A percentile compares a stretch with the other conserved stretches of the same genome.
Evolutionary conservation across 2,329 filamentous ascomycete species (phyloP).

Genomic region (Thermomyces lanuginosus): DNA sequence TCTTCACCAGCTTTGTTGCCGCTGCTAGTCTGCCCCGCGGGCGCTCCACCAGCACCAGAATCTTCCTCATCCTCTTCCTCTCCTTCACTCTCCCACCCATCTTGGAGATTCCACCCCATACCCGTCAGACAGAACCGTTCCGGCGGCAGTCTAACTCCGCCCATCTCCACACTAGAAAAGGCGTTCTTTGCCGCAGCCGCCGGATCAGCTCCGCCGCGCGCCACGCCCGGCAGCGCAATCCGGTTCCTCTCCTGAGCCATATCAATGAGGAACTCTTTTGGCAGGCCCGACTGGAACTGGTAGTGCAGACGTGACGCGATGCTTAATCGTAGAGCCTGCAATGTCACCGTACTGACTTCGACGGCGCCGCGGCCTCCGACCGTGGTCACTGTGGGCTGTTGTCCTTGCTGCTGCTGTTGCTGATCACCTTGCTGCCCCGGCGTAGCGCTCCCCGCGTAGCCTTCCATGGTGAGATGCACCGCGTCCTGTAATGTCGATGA

Average conservation of each 20-base stretch:
- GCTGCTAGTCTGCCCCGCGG: conserved; percentile 6
- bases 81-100: conserved; percentile 42
- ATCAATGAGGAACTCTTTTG: conserved; percentile 46
- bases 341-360: conserved; percentile 37
- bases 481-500: conserved; percentile 37
- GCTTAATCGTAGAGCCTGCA: conserved; percentile 43
- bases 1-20: conserved; percentile 16
- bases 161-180: conserved; percentile 24
- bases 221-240: conserved; percentile 37
- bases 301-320: conserved; percentile 44
- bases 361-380: conserved; percentile 20
- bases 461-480: conserved; percentile 34
- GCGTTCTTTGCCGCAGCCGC: conserved; percentile 11
- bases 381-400: conserved; percentile 14
- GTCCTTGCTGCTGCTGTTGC: no score
- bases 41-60: no score
- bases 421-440: no score
- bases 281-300: conserved; percentile 42
- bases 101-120: conserved; percentile 39
- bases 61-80: conserved; percentile 24
- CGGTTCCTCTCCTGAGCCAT: conserved; percentile 40
- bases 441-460: conserved; percentile 28
- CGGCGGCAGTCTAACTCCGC: conserved; percentile 43
- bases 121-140: conserved; percentile 47
- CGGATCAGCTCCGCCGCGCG: conserved; percentile 29